These are phyloP conservation scores for Sporisorium iseilematis-ciliati DNA, from an alignment of 1,284 basidiomycete species.

Conservation along the genomic window DNA sequence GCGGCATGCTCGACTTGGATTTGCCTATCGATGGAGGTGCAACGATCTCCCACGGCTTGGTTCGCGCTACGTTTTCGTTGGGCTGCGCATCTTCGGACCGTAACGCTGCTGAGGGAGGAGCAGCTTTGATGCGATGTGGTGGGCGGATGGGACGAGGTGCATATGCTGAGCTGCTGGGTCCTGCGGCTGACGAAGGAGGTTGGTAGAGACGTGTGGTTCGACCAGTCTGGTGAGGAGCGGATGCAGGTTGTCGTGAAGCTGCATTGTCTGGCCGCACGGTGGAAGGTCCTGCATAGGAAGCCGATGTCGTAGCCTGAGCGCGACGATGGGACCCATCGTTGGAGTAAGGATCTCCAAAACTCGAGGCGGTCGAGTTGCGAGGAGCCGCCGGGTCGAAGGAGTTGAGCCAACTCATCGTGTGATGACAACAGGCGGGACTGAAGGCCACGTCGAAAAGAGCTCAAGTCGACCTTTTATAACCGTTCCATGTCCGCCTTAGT, in stretches of 20 bases:
- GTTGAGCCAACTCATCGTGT: conserved; percentile 45
- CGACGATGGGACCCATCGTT: neutral
- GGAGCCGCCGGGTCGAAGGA: conserved; percentile 46
- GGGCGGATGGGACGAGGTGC: conserved; percentile 13
- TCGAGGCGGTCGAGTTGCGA: neutral
- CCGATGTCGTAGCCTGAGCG: neutral
- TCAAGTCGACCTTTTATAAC: neutral
- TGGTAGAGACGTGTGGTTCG: conserved; percentile 8
- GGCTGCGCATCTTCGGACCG: conserved; percentile 47
- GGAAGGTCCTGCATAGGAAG: conserved; percentile 13
- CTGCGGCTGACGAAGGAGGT: neutral
- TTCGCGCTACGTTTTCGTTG: conserved; percentile 29
- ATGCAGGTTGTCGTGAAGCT: neutral
- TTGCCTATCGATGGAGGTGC: conserved; percentile 36
- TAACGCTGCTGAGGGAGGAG: conserved; percentile 34
- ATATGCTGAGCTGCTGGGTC: neutral
- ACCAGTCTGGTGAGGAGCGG: conserved; percentile 9
- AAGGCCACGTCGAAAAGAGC: neutral
- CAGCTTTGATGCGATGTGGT: conserved; percentile 16
- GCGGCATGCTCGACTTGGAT: conserved; percentile 3
- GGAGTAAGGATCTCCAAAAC: neutral
- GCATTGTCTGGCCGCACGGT: neutral
- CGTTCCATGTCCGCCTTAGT: neutral
- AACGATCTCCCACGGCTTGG: conserved; percentile 43
- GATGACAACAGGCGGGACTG: neutral